Percentiles rank a stretch among this genome's conserved stretches.
Evolutionary conservation across 345 rosid genomes (phyloP).

Genomic region (Eucalyptus sp.): DNA sequence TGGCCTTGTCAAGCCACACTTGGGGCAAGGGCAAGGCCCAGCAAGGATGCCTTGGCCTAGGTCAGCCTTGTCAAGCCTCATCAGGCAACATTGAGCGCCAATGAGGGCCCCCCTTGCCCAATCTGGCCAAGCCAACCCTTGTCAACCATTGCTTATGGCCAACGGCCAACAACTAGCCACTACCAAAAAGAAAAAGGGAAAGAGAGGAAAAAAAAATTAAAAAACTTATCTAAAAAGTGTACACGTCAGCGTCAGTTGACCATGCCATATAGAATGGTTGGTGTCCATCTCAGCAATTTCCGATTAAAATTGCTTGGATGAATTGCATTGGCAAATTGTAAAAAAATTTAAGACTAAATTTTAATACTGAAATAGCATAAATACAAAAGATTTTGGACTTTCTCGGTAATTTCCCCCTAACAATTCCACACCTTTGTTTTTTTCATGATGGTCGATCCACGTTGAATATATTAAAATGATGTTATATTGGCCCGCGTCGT

Average conservation of each 20-base stretch:
- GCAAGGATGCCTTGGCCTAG: accelerated
- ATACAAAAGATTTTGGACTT: not conserved
- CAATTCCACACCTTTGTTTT: not conserved
- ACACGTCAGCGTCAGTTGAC: accelerated
- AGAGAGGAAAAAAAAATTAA: too few relatives aligned
- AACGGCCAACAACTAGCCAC: accelerated
- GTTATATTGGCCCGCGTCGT: not conserved
- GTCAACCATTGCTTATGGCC: not conserved
- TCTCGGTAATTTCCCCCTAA: not conserved
- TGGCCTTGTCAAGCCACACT: too few relatives aligned
- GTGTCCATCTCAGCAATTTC: not conserved
- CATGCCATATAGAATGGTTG: accelerated
- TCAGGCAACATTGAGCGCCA: accelerated
- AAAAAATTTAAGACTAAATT: not conserved
- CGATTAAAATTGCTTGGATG: accelerated
- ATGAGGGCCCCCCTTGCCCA: not conserved
- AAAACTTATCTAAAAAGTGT: not conserved
- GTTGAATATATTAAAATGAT: not conserved
- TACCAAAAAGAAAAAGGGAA: not conserved
- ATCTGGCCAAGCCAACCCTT: not conserved
- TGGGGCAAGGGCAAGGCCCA: not conserved
- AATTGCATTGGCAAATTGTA: too few relatives aligned
- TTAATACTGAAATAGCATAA: accelerated
- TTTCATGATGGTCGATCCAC: not conserved
- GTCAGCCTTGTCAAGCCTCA: not conserved